Conservation (phyloP, 208 protist species). For the Acanthamoeba healyi region DNA sequence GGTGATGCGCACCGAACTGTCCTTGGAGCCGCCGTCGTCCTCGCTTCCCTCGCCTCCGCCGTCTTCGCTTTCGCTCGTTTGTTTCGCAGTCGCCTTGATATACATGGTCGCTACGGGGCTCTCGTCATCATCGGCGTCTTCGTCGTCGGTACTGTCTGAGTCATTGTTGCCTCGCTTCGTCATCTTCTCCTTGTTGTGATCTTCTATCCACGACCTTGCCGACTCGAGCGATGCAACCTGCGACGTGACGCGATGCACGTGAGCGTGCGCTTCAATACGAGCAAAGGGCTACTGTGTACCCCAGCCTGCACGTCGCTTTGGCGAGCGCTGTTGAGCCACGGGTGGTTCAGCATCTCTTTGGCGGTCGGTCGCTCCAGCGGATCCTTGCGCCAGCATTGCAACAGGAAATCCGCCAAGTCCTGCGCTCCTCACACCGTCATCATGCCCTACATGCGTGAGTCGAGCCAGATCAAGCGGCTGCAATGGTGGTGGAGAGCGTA, state of each 20-base stretch:
- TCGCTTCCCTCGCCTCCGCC: neutral
- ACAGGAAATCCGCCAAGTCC: conserved; percentile 89
- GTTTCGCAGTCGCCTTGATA: neutral
- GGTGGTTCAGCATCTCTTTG: conserved; percentile 88
- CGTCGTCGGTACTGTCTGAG: neutral
- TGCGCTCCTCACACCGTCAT: neutral
- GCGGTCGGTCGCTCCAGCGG: conserved; percentile 87
- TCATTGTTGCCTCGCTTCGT: neutral
- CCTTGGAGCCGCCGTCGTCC: neutral
- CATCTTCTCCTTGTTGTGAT: conserved; percentile 23
- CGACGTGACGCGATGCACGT: neutral
- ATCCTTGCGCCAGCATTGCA: conserved; percentile 91
- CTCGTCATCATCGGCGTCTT: neutral
- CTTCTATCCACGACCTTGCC: neutral
- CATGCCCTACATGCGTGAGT: neutral
- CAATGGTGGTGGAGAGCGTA: neutral
- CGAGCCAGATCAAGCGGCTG: too few species aligned
- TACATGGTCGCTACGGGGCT: conserved; percentile 2
- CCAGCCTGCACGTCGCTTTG: conserved; percentile 18
- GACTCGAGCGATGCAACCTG: conserved; percentile 5
- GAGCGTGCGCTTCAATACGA: neutral
- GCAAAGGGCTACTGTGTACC: neutral
- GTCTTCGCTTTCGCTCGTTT: neutral
- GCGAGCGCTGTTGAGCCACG: conserved; percentile 72
- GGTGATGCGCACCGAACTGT: conserved; percentile 5